Base-by-base conservation (phyloP, 805 yeast species). In the Ogataea nakhonphanomensis region DNA sequence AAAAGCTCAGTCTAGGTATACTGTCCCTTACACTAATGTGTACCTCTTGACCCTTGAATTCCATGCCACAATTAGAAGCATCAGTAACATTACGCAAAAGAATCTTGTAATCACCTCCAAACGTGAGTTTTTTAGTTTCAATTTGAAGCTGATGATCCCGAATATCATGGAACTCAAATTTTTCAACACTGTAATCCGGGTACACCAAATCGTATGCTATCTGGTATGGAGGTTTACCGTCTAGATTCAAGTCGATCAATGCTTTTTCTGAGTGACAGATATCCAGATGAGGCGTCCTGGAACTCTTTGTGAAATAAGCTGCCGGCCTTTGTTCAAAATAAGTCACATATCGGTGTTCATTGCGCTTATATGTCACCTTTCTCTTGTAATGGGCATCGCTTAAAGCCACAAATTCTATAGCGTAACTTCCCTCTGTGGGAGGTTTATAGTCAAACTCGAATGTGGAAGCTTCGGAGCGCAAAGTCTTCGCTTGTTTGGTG, bases 141-240 rank as follows among this genome's bases (percentile, higher is more conserved):
- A 88, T 70, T 1, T 55, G 50, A 41, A 69, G 68, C 1, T 50
- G 46, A 40, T 66, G 58, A 0, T 57, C 59, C 3, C 49, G 50
- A 32, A 79, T 71, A 30, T 69, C 67, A 8, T 66, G 65, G 6
- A 73, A 58, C 0, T 62, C 59, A 34, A 64, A 71, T 5, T 76
- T 61, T 10, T 67, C 42, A 5, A 51, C 57, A 47, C 78, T 66
- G 45, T 73, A 70, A 44, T 71, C 70, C 2, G 80, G 72, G 38
- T 81, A 82, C 13, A 83, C 60, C 15, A 91, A 65, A 39, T 79
- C 84, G 61, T 89, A 90, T 15, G 68, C 70, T 39, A 93, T 68
- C 2, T 74, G 66, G 50, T 83, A 87, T 4, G 98, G 98, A 0
- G 84, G 76, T 48, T 80, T 79, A 10, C 99, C 99, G 35, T 75